phyloP scores from a whole-genome alignment of 2,329 filamentous ascomycete genomes.

The Scedosporium boydii region DNA sequence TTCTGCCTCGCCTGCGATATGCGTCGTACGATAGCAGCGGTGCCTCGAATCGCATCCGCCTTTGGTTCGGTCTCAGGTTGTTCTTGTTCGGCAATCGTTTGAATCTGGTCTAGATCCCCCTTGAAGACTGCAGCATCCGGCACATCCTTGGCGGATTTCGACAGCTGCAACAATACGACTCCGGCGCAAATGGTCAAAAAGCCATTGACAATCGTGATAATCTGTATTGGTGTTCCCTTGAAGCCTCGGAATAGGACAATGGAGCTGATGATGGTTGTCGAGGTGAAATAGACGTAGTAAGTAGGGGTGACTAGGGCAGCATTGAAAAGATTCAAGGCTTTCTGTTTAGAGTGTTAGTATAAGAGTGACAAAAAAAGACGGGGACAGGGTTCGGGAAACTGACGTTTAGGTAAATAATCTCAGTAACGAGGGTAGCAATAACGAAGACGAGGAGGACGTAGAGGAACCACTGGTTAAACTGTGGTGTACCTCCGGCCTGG shows the following conservation, averaged over 20 bases:
- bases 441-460: conserved; percentile 91
- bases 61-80: conserved; percentile 95
- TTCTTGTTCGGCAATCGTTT: conserved; percentile 88
- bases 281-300: conserved; percentile 98
- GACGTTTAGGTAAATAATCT: conserved; percentile 94
- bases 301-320: conserved; percentile 94
- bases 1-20: conserved; percentile 67
- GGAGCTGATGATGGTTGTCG: conserved; percentile 87
- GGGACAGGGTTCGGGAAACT: conserved; percentile 28
- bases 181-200: conserved; percentile 92
- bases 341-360: conserved; percentile 44
- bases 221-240: conserved; percentile 72
- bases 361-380: background rate
- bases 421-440: conserved; percentile 75
- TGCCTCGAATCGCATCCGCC: conserved; percentile 87
- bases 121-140: conserved; percentile 87
- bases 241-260: conserved; percentile 89
- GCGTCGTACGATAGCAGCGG: conserved; percentile 77
- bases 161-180: conserved; percentile 87
- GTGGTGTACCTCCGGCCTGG: conserved; percentile 67
- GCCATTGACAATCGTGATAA: conserved; percentile 83
- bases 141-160: conserved; percentile 95
- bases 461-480: conserved; percentile 97
- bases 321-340: conserved; percentile 96
- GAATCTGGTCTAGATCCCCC: conserved; percentile 88